Percentiles rank a stretch among this genome's conserved stretches.
Evolutionary conservation across 2,329 filamentous ascomycete genomes (phyloP).

Genomic region (Penicillium sp.): DNA sequence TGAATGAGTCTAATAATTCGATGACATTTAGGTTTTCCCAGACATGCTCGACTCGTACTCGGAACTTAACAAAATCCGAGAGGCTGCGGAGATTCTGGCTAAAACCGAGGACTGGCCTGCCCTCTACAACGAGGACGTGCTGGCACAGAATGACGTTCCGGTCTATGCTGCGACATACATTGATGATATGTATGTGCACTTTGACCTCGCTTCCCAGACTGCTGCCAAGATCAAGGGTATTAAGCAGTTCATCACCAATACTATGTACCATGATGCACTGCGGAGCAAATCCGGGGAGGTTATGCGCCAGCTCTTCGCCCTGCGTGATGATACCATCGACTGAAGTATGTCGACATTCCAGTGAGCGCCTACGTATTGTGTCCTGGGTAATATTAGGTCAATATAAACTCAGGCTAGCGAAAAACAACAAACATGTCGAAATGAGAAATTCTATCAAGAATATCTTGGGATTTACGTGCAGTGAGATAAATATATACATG

Average conservation of each 20-base stretch:
- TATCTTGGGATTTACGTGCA: background rate
- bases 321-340: conserved; percentile 70
- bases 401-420: background rate
- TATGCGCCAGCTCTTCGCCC: conserved; percentile 69
- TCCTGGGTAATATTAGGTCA: background rate
- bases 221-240: conserved; percentile 71
- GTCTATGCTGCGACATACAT: conserved; percentile 81
- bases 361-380: background rate
- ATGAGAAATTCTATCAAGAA: background rate
- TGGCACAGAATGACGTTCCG: conserved; percentile 76
- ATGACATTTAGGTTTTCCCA: conserved; percentile 60
- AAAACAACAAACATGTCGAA: background rate
- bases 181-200: conserved; percentile 93
- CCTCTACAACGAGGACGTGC: conserved; percentile 72
- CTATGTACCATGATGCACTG: conserved; percentile 83
- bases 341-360: conserved; percentile 27
- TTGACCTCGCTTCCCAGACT: conserved; percentile 69
- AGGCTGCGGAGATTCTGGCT: conserved; percentile 71
- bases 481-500: background rate
- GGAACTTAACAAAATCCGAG: conserved; percentile 68
- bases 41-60: conserved; percentile 80
- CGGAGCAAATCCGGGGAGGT: conserved; percentile 73
- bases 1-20: background rate
- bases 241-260: conserved; percentile 82
- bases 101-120: conserved; percentile 67